Evolutionary conservation across 768 basidiomycete species (phyloP), one percentile per base, ranked within the genome.

Genomic region (Gymnopilus dilepis): DNA sequence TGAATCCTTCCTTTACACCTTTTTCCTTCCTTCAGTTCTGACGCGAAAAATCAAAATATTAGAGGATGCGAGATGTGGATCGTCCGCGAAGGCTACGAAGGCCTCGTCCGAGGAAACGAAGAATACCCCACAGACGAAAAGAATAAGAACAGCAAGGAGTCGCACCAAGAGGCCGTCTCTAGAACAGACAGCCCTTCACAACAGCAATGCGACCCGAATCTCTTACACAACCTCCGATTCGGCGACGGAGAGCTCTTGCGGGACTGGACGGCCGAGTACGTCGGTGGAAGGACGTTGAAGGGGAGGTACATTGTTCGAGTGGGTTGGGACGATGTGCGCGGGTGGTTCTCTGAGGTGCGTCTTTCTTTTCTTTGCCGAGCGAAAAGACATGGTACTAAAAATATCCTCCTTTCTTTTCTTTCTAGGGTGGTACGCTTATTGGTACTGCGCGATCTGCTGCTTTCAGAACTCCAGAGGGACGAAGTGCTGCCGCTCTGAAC

Each of bases 41-140:
- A 22, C 31, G 21, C 40, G 40, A 43, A 62, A 51, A 47, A 31
- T 47, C 15, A 50, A 34, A 7, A 69, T 15, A n/a, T n/a, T n/a
- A 97, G 97, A 78, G 96, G 95, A 34, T 99, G 95, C 75, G 94
- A 99, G 74, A 90, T 92, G 13, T 99, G 89, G 83, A 88, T 99
- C 64, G 93, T 99, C 61, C 92, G 97, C 37, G 97, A 99, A 78
- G 97, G 97, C 38, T 99, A 98, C 80, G 96, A 99, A 73, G 97
- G 97, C 22, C 89, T 99, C 61, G 96, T 99, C 11, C 86, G 91
- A 59, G 97, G 97, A n/a, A 99, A 96, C 75, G 72, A 78, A 3
- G 79, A 82, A 26, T 63, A 68, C 28, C 65, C 58, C 15, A n/a
- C n/a, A n/a, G 68, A 73, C 45, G 63, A 65, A 21, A 56, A 66